A percentile compares a stretch with the other conserved stretches of the same genome.
Conservation (phyloP, 257 asterid species). For the Solanum bulbocastanum region DNA sequence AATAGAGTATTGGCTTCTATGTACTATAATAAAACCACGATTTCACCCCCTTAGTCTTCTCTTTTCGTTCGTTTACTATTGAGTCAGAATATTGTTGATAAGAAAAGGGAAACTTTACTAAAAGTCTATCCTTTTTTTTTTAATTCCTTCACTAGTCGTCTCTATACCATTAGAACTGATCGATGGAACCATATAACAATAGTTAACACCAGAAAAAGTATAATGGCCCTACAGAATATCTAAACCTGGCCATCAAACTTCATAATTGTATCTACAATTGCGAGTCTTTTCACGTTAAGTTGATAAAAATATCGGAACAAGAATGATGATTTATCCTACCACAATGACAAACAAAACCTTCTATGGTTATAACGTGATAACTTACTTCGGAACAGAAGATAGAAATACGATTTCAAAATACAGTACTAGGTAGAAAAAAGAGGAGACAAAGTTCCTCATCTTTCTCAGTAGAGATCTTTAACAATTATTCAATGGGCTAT, state of each 20-base stretch:
- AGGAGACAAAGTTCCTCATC: background rate
- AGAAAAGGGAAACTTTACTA: background rate
- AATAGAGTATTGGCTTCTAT: background rate
- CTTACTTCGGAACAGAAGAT: background rate
- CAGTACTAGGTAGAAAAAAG: background rate
- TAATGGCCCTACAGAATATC: background rate
- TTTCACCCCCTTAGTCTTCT: background rate
- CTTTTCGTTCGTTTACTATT: background rate
- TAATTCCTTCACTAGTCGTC: background rate
- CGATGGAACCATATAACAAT: background rate
- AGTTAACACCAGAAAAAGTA: background rate
- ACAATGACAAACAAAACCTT: background rate
- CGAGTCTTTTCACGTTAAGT: background rate
- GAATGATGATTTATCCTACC: background rate
- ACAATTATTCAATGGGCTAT: background rate
- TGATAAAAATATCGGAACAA: background rate
- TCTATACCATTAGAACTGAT: background rate
- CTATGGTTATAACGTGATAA: background rate
- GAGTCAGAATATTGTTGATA: background rate
- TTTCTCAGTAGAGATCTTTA: background rate
- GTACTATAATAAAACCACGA: background rate
- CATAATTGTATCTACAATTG: background rate
- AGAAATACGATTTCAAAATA: background rate
- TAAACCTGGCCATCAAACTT: background rate
- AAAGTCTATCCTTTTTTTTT: background rate